These are phyloP conservation scores for Coccomyxa sp. DNA, from an alignment of 139 green algal species.

Conservation along the genomic window DNA sequence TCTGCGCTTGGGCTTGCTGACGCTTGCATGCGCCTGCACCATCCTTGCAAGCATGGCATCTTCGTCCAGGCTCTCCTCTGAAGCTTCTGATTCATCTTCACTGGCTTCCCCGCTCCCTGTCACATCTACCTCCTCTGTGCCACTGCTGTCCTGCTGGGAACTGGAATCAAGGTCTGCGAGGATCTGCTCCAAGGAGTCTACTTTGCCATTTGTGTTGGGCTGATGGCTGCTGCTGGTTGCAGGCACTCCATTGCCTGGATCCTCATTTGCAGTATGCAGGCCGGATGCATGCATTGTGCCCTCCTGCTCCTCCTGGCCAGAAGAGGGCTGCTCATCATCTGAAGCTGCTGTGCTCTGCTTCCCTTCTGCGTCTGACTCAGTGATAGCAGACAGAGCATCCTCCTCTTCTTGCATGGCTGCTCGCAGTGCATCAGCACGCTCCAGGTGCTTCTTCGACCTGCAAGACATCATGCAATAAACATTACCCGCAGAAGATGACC, in stretches of 20 bases:
- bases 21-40: slow-evolving; percentile 15
- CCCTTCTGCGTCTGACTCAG: not conserved
- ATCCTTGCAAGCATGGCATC: slow-evolving; percentile 56
- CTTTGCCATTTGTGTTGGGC: not conserved
- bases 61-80: slow-evolving; percentile 40
- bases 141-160: slow-evolving; percentile 9
- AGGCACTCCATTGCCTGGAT: not conserved
- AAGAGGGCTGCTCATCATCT: not conserved
- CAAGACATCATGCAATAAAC: not conserved
- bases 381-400: not conserved
- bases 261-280: not conserved
- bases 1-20: not conserved
- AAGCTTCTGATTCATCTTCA: not conserved
- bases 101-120: not conserved
- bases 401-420: slow-evolving; percentile 27
- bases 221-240: slow-evolving; percentile 2
- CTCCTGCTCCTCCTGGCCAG: not conserved
- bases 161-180: not conserved
- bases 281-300: not conserved
- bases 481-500: too few relatives aligned
- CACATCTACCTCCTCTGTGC: not conserved
- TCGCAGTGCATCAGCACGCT: slow-evolving; percentile 41
- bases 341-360: not conserved
- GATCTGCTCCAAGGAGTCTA: not conserved
- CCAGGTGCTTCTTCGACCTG: slow-evolving; percentile 73